These are phyloP conservation scores for Cyclocybe cylindracea DNA, from an alignment of 768 basidiomycete species.

Conservation along the genomic window DNA sequence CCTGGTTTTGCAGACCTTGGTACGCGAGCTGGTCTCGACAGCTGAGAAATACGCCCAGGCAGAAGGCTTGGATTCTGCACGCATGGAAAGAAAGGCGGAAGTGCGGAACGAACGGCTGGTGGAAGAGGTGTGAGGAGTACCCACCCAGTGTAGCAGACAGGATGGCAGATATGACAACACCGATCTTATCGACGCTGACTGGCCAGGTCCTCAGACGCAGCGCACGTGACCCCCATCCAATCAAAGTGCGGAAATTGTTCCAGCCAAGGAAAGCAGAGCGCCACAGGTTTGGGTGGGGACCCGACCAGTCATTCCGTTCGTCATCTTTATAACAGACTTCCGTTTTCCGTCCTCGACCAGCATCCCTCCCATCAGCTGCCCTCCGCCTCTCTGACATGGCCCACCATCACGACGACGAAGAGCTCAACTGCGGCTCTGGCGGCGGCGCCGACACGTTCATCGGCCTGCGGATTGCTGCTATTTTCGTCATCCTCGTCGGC, in stretches of 20 bases:
- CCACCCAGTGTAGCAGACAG: background rate
- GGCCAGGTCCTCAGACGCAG: slow-evolving; percentile 28
- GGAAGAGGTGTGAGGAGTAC: slow-evolving; percentile 5
- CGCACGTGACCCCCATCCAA: slow-evolving; percentile 18
- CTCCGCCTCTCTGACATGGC: slow-evolving; percentile 2
- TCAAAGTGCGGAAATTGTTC: background rate
- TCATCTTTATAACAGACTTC: slow-evolving; percentile 14
- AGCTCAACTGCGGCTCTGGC: slow-evolving; percentile 49
- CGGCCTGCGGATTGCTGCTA: slow-evolving; percentile 63
- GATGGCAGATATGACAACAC: background rate
- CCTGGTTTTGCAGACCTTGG: slow-evolving; percentile 29
- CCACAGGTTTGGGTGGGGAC: slow-evolving; percentile 25
- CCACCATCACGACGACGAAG: slow-evolving; percentile 11
- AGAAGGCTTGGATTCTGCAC: background rate
- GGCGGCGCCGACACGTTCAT: slow-evolving; percentile 51
- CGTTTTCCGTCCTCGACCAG: slow-evolving; percentile 11
- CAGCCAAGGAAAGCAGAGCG: background rate
- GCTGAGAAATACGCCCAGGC: slow-evolving; percentile 5
- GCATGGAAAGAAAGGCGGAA: background rate
- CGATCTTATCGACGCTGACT: slow-evolving; percentile 13
- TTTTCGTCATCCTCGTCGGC: slow-evolving; percentile 72
- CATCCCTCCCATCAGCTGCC: background rate
- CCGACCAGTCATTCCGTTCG: slow-evolving; percentile 29
- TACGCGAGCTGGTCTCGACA: slow-evolving; percentile 37
- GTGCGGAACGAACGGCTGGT: background rate